Evolutionary conservation across 164 flowering plant genomes (phyloP).

Genomic region (grape (Vitis vinifera)): DNA sequence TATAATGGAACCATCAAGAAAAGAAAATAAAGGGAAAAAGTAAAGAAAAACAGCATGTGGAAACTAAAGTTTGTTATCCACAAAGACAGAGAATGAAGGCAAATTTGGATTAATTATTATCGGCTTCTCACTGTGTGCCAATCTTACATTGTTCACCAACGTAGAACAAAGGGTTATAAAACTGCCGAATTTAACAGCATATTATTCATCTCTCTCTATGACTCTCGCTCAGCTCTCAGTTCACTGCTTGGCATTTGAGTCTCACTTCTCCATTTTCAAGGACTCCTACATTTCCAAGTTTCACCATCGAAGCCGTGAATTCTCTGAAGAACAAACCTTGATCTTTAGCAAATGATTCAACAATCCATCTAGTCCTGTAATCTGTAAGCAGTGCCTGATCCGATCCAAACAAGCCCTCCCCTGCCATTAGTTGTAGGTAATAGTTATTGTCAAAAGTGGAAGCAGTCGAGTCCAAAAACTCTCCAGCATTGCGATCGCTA

Average conservation of each 20-base stretch:
- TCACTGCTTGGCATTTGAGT: conserved; percentile 45
- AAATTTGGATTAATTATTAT: too few species aligned
- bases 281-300: conserved; percentile 61
- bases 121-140: too few species aligned
- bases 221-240: conserved; percentile 19
- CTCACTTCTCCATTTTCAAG: conserved; percentile 55
- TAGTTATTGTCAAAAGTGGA: conserved; percentile 55
- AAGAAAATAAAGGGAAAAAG: too few species aligned
- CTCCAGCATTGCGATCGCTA: conserved; percentile 41
- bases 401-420: conserved; percentile 59
- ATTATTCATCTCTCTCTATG: too few species aligned
- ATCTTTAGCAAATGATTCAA: conserved; percentile 49
- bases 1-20: too few species aligned
- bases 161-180: too few species aligned
- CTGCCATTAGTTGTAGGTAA: conserved; percentile 34
- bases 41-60: too few species aligned
- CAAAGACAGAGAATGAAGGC: too few species aligned
- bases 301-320: conserved; percentile 66
- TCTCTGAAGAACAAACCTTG: conserved; percentile 54
- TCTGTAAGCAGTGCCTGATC: conserved; percentile 53
- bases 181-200: too few species aligned
- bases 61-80: too few species aligned
- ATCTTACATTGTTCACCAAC: too few species aligned
- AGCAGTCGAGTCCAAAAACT: conserved; percentile 55
- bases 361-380: conserved; percentile 50